Conservation (phyloP, 2,329 filamentous ascomycete genomes). For the Bertia moriformis region DNA sequence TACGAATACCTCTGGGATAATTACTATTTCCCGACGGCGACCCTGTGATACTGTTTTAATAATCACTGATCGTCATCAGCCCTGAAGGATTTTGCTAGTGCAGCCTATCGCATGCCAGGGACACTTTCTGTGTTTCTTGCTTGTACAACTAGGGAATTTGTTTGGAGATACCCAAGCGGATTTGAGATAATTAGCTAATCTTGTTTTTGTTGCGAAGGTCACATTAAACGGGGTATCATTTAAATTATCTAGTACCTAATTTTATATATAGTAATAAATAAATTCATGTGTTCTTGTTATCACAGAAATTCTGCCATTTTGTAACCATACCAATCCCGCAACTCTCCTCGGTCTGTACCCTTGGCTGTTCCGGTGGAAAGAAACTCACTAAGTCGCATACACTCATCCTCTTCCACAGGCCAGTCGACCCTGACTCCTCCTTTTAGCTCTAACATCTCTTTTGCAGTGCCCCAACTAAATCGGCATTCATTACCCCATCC, state of each 20-base stretch:
- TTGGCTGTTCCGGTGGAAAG: slow-evolving; percentile 22
- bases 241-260: no score
- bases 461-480: slow-evolving; percentile 91
- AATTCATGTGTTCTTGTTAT: no score
- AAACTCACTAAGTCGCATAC: slow-evolving; percentile 64
- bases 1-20: slow-evolving; percentile 60
- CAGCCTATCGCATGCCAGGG: no score
- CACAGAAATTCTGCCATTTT: background rate
- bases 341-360: background rate
- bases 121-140: no score
- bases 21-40: slow-evolving; percentile 38
- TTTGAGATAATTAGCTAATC: no score
- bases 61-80: no score
- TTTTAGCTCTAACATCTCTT: slow-evolving; percentile 80
- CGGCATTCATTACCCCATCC: slow-evolving; percentile 88
- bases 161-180: no score
- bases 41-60: slow-evolving; percentile 1
- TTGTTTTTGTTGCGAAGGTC: no score
- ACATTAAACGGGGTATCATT: no score
- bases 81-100: no score
- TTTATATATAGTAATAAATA: no score
- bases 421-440: slow-evolving; percentile 63
- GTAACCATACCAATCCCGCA: background rate
- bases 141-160: no score
- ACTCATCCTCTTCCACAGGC: slow-evolving; percentile 60